Base-by-base conservation (phyloP, 1,284 basidiomycete genomes). In the Papiliotrema terrestris region DNA sequence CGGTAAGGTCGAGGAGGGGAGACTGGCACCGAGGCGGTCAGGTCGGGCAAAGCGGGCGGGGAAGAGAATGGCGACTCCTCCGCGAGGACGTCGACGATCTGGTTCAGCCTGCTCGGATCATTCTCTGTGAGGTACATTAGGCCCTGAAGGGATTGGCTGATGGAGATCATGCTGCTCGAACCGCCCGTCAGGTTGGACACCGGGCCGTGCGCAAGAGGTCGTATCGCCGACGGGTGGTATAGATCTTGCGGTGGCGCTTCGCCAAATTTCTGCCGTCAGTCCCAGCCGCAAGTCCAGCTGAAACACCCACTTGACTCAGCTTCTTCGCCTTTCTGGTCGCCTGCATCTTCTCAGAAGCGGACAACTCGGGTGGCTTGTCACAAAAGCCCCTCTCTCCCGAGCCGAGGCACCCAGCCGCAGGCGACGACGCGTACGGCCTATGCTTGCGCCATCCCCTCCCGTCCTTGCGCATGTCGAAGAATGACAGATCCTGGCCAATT, bases 91-190 rank as follows among this genome's bases (percentile, higher is more conserved):
- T 73, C 71, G 38, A 73, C 57, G 35, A 70, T 62, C 2, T 48
- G 35, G 8, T 57, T 65, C 8, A 71, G 58, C 25, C 56, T 60
- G 2, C 49, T 38, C 26, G 60, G 61, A 44, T 71, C 63, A 50
- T 68, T 56, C 42, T 71, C 67, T n/a, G 64, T 61, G 2, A 70
- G 56, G 49, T 66, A 61, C 22, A 71, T 55, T 14, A 73, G 55
- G 8, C 59, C 55, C 17, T 64, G 57, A 13, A 73, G 52, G 3
- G 65, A 68, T 32, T 61, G 46, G 5, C 60, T 49, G 54, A 70
- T 69, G 11, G 56, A 41, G 17, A 61, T 51, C 45, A 55, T 65
- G 1, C 56, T 25, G 3, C 49, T 50, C 23, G 8, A 8, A 6
- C 22, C 23, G 15, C 23, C 44, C 22, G 8, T 8, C 4, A 23